Evolutionary conservation across 2,329 filamentous ascomycete genomes (phyloP).

Genomic region (Pseudogymnoascus sp.): DNA sequence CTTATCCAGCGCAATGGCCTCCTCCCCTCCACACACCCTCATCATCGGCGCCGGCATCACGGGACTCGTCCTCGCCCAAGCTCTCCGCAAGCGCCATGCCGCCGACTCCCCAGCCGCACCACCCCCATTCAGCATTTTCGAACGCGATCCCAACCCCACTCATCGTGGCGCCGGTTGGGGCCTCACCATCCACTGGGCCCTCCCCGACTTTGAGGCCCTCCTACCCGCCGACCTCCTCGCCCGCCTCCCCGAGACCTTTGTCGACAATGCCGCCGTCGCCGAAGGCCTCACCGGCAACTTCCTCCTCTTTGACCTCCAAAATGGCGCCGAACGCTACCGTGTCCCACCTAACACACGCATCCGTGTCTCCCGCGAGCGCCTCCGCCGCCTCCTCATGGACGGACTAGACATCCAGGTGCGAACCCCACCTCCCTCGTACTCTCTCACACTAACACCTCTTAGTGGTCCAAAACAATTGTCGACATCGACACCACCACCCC

Average conservation of each 20-base stretch:
- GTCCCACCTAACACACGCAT: constrained; percentile 39
- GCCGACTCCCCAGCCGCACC: constrained; percentile 23
- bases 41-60: constrained; percentile 31
- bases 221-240: constrained; percentile 41
- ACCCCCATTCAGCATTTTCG: constrained; percentile 49
- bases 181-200: constrained; percentile 55
- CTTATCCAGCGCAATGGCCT: not conserved
- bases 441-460: not conserved
- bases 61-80: constrained; percentile 29
- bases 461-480: constrained; percentile 37
- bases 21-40: constrained; percentile 19
- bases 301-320: constrained; percentile 49
- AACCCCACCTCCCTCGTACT: not conserved
- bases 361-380: constrained; percentile 39
- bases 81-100: constrained; percentile 17
- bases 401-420: constrained; percentile 40
- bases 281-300: constrained; percentile 42
- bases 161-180: constrained; percentile 52
- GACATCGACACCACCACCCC: constrained; percentile 27
- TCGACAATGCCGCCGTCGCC: constrained; percentile 44
- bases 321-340: constrained; percentile 38
- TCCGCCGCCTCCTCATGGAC: constrained; percentile 39
- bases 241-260: constrained; percentile 43
- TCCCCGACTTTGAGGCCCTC: constrained; percentile 43
- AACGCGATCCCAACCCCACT: constrained; percentile 43